Evolutionary conservation across 371 early-diverging fungal genomes (phyloP).

Genomic region (Phascolomyces articulosus): DNA sequence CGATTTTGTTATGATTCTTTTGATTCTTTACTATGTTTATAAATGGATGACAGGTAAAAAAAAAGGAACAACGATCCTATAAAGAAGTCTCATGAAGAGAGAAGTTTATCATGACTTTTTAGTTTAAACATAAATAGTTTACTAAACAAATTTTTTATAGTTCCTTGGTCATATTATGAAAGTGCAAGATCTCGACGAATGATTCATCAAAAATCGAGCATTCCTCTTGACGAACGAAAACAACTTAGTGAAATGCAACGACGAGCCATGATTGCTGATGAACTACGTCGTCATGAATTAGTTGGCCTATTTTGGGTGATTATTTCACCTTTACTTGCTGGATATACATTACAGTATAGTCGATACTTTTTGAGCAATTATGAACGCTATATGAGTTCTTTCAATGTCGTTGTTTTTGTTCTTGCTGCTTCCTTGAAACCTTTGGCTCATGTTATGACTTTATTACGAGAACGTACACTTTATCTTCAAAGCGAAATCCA

Average conservation of each 20-base stretch:
- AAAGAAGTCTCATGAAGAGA: too few species aligned
- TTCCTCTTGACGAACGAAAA: conserved; percentile 19
- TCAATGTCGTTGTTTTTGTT: conserved; percentile 67
- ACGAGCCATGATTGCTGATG: conserved; percentile 36
- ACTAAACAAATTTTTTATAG: too few species aligned
- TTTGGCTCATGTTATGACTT: conserved; percentile 50
- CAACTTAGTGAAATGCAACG: conserved; percentile 33
- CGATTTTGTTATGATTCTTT: conserved; percentile 62
- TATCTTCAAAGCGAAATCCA: conserved; percentile 60
- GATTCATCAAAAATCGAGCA: conserved; percentile 30
- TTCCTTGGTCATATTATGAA: conserved; percentile 73
- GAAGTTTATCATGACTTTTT: too few species aligned
- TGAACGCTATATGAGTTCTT: conserved; percentile 61
- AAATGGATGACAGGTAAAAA: conserved; percentile 70
- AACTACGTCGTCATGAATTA: conserved; percentile 60
- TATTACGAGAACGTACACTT: conserved; percentile 59
- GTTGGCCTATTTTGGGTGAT: conserved; percentile 54
- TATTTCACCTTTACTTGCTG: conserved; percentile 59
- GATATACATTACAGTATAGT: conserved; percentile 59
- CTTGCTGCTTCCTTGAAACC: conserved; percentile 66
- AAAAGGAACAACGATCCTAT: too few species aligned
- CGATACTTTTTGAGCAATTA: conserved; percentile 56
- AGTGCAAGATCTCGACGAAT: conserved; percentile 60
- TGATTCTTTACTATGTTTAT: conserved; percentile 69
- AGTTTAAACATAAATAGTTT: too few species aligned